Percentiles rank a stretch among this genome's conserved stretches.
Evolutionary conservation across 331 rosid genomes (phyloP).

Genomic region (Acacia pycnantha): DNA sequence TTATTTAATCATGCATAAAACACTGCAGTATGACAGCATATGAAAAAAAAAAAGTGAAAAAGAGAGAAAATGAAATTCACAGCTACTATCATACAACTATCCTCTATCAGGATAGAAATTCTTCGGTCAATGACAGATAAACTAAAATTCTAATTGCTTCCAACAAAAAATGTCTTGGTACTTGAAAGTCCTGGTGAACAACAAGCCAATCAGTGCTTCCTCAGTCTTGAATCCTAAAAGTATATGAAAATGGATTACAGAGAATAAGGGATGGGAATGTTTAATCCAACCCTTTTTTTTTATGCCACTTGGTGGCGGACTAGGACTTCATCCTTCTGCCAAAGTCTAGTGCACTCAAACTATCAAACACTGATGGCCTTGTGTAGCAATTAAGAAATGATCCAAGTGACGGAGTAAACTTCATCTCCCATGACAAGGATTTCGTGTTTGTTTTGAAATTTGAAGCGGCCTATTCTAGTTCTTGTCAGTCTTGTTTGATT

Average conservation of each 20-base stretch:
- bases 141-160: slow-evolving; percentile 1
- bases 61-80: slow-evolving; percentile 13
- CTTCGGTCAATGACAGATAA: slow-evolving; percentile 10
- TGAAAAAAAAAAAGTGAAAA: slow-evolving; percentile 10
- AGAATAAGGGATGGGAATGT: background rate
- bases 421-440: background rate
- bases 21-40: background rate
- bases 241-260: slow-evolving; percentile 15
- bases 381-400: slow-evolving; percentile 4
- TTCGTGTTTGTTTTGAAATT: background rate
- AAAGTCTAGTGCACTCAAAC: slow-evolving; percentile 6
- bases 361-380: background rate
- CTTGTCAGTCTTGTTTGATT: background rate
- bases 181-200: slow-evolving; percentile 10
- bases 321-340: background rate
- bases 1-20: slow-evolving; percentile 16
- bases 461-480: background rate
- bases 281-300: background rate
- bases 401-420: background rate
- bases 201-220: slow-evolving; percentile 1
- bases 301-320: background rate
- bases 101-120: slow-evolving; percentile 6
- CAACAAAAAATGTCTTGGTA: background rate
- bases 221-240: slow-evolving; percentile 1
- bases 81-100: background rate